Conservation (phyloP, 73 alveolate genomes). For the Paramecium biaurelia region DNA sequence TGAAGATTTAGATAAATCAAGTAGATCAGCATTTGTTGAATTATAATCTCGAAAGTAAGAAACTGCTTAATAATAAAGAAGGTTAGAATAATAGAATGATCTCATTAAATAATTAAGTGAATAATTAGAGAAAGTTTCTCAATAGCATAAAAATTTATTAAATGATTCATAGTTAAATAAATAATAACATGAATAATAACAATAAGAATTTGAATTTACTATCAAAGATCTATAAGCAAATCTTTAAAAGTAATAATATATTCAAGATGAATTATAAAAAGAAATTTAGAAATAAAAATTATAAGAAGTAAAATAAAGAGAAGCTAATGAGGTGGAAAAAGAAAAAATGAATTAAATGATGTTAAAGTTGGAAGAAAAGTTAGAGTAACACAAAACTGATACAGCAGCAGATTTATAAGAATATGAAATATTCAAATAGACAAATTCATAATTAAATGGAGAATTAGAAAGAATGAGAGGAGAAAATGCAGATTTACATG, state of each 20-base stretch:
- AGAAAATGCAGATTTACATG: conserved; percentile 53
- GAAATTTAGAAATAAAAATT: background rate
- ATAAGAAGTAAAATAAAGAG: background rate
- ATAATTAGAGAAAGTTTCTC: background rate
- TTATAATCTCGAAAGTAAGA: background rate
- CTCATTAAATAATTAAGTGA: background rate
- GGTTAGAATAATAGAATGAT: background rate
- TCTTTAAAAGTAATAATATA: background rate
- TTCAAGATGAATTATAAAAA: background rate
- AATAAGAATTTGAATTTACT: conserved; percentile 37
- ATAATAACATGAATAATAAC: background rate
- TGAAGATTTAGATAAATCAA: background rate
- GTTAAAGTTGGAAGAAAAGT: background rate
- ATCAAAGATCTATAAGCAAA: conserved; percentile 36
- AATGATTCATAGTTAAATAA: background rate
- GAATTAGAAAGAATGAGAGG: conserved; percentile 41
- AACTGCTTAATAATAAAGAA: background rate
- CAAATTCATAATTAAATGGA: background rate
- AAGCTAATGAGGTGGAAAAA: background rate
- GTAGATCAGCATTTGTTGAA: conserved; percentile 31
- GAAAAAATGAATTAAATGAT: background rate
- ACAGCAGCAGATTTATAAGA: background rate
- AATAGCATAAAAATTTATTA: background rate
- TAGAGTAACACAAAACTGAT: background rate
- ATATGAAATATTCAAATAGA: background rate